Evolutionary conservation across 306 rosid species (phyloP).

Genomic region (Vigna reflexopilosa): DNA sequence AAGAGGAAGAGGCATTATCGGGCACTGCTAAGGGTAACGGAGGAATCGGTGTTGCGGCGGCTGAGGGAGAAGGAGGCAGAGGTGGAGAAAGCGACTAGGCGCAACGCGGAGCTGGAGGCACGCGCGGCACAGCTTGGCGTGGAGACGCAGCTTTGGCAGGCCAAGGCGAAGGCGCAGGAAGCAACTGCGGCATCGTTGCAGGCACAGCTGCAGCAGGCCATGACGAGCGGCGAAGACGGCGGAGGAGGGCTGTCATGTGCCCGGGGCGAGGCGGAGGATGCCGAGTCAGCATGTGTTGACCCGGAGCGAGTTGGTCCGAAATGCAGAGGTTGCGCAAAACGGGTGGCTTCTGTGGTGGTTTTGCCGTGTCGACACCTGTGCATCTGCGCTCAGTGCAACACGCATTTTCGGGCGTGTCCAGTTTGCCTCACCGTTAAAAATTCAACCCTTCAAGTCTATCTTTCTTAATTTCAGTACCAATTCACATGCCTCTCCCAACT

Average conservation of each 20-base stretch:
- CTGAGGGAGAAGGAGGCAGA: constrained; percentile 75
- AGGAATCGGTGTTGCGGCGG: constrained; percentile 62
- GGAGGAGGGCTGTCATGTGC: constrained; percentile 56
- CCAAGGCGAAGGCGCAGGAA: constrained; percentile 79
- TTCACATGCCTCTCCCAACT: constrained; percentile 44
- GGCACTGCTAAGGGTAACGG: constrained; percentile 64
- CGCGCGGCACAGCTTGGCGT: constrained; percentile 77
- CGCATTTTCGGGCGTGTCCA: constrained; percentile 70
- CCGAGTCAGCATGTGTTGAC: constrained; percentile 83
- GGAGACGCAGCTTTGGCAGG: constrained; percentile 88
- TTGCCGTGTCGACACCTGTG: constrained; percentile 89
- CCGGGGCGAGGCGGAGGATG: constrained; percentile 75
- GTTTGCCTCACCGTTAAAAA: constrained; percentile 69
- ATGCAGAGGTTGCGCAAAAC: constrained; percentile 73
- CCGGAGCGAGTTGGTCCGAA: constrained; percentile 76
- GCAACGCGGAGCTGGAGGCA: constrained; percentile 79
- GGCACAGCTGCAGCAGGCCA: constrained; percentile 79
- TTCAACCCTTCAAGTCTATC: constrained; percentile 74
- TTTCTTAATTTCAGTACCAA: constrained; percentile 55
- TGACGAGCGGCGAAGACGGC: constrained; percentile 50
- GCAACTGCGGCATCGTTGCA: constrained; percentile 71
- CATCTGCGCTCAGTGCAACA: constrained; percentile 77
- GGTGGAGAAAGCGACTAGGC: constrained; percentile 70
- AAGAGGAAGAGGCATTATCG: constrained; percentile 72
- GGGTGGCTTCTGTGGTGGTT: constrained; percentile 77